Conservation (phyloP, 208 protist species). For the Leishmania braziliensis region DNA sequence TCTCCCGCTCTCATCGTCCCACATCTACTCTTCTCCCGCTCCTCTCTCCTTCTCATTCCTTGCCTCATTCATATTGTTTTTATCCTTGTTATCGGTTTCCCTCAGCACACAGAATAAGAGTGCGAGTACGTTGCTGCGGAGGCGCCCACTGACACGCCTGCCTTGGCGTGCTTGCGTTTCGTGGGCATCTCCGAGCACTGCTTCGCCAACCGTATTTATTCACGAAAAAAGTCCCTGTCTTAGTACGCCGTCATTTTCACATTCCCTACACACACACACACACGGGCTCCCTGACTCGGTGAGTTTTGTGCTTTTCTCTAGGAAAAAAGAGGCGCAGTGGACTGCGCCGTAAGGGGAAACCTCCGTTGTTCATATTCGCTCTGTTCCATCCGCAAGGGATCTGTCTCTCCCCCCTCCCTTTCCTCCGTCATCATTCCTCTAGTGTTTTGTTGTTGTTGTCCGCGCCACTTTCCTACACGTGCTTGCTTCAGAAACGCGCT, state of each 20-base stretch:
- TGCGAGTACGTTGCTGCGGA: background rate
- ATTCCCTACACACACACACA: constrained; percentile 3
- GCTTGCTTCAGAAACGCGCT: background rate
- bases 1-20: background rate
- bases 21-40: background rate
- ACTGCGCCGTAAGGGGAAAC: background rate
- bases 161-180: background rate
- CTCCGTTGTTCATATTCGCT: background rate
- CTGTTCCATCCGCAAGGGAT: background rate
- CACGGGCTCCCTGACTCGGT: background rate
- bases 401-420: background rate
- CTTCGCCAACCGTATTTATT: no score
- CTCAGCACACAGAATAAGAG: background rate
- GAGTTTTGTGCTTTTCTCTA: background rate
- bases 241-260: background rate
- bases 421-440: background rate
- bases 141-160: background rate
- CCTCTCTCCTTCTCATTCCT: background rate
- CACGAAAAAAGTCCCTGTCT: background rate
- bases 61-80: background rate
- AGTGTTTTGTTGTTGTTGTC: background rate
- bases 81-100: background rate
- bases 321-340: background rate
- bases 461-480: background rate
- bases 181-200: background rate